Evolutionary conservation across 106 monocot species (phyloP).

Genomic region (Agapanthus africanus): DNA sequence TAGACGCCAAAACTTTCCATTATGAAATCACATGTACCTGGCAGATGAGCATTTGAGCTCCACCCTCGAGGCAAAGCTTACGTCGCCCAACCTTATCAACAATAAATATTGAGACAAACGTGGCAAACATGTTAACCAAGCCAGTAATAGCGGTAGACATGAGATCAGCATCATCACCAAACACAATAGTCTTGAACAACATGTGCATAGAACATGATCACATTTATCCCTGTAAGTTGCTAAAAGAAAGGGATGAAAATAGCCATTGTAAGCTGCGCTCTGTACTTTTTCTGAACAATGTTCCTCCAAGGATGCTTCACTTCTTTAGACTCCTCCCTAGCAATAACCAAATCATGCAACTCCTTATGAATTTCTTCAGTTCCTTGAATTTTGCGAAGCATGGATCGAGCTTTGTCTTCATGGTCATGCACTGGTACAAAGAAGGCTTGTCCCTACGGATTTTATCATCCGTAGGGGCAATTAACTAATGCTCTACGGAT

Average conservation of each 20-base stretch:
- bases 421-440: too few relatives aligned
- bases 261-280: constrained; percentile 42
- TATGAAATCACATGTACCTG: neutral
- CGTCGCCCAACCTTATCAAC: constrained; percentile 32
- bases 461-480: too few relatives aligned
- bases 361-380: neutral
- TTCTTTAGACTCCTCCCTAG: neutral
- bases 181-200: too few relatives aligned
- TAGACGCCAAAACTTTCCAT: too few relatives aligned
- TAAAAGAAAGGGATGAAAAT: constrained; percentile 56
- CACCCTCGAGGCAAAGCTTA: constrained; percentile 19
- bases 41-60: constrained; percentile 19
- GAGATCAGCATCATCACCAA: constrained; percentile 31
- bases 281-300: constrained; percentile 35
- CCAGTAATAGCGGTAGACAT: constrained; percentile 54
- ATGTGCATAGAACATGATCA: too few relatives aligned
- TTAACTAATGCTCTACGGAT: too few relatives aligned
- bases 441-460: too few relatives aligned
- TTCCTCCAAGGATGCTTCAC: constrained; percentile 25
- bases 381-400: neutral
- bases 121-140: constrained; percentile 41
- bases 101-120: constrained; percentile 30
- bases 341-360: neutral
- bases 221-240: too few relatives aligned
- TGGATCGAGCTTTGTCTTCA: too few relatives aligned